phyloP scores from a whole-genome alignment of 352 stramenopile species.

The Pythium myriotylum region DNA sequence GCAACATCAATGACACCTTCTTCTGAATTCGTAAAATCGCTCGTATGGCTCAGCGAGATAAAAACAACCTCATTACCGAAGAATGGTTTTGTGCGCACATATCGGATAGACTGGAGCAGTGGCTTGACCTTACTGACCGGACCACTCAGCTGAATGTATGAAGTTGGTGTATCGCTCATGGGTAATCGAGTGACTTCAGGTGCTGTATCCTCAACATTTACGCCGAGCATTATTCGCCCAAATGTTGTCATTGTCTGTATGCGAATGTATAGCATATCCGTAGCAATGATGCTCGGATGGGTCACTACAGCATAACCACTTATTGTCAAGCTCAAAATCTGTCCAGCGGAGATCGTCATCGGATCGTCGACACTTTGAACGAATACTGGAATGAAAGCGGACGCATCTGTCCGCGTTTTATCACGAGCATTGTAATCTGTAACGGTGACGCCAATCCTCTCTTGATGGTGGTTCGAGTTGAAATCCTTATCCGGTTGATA shows the following conservation, averaged over 20 bases:
- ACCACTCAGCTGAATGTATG: constrained; percentile 42
- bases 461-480: constrained; percentile 64
- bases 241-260: constrained; percentile 52
- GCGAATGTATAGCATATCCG: constrained; percentile 38
- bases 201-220: constrained; percentile 20
- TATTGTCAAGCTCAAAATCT: constrained; percentile 39
- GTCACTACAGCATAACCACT: constrained; percentile 48
- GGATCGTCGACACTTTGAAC: constrained; percentile 54
- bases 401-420: constrained; percentile 43
- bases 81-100: constrained; percentile 49
- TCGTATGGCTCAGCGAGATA: constrained; percentile 45
- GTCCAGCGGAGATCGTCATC: constrained; percentile 34
- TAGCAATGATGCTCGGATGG: constrained; percentile 21
- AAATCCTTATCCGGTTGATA: constrained; percentile 77
- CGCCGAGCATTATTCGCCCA: constrained; percentile 49
- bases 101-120: constrained; percentile 49
- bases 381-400: constrained; percentile 43
- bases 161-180: constrained; percentile 27
- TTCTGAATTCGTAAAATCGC: constrained; percentile 47
- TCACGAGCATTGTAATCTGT: constrained; percentile 65
- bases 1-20: constrained; percentile 46
- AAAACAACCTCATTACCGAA: constrained; percentile 68
- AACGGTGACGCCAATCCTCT: constrained; percentile 59
- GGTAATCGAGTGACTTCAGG: constrained; percentile 32
- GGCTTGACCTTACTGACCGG: constrained; percentile 32